Evolutionary conservation across 2,329 filamentous ascomycete genomes (phyloP).

Genomic region (Apiospora arundinis): DNA sequence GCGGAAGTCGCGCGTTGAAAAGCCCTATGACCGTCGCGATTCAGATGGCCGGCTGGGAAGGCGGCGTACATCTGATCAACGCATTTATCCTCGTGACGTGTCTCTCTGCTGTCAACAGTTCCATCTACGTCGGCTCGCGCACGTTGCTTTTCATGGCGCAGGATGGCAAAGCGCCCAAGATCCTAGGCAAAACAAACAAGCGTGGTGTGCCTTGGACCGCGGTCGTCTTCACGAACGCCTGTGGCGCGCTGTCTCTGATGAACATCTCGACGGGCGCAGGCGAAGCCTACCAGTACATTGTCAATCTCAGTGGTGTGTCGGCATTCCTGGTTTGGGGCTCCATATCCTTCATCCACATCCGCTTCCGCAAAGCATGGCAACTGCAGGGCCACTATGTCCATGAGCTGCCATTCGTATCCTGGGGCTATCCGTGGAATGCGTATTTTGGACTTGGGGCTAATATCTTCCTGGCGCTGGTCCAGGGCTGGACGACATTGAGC

Average conservation of each 20-base stretch:
- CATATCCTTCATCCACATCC: slow-evolving; percentile 74
- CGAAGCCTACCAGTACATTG: slow-evolving; percentile 71
- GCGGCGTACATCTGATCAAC: slow-evolving; percentile 78
- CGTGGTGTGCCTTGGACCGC: slow-evolving; percentile 66
- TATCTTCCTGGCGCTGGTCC: slow-evolving; percentile 64
- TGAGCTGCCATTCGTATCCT: slow-evolving; percentile 62
- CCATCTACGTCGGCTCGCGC: slow-evolving; percentile 78
- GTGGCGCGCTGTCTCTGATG: slow-evolving; percentile 77
- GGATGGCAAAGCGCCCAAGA: slow-evolving; percentile 71
- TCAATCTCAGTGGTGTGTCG: slow-evolving; percentile 72
- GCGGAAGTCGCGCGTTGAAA: slow-evolving; percentile 67
- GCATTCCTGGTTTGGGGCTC: slow-evolving; percentile 76
- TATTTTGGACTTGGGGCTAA: slow-evolving; percentile 66
- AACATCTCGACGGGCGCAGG: slow-evolving; percentile 72
- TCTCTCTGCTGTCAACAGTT: slow-evolving; percentile 74
- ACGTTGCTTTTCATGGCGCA: slow-evolving; percentile 80
- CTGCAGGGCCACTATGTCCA: slow-evolving; percentile 60
- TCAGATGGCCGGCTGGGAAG: slow-evolving; percentile 75
- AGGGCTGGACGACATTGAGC: slow-evolving; percentile 65
- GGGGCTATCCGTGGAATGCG: slow-evolving; percentile 63
- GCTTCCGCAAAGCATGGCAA: slow-evolving; percentile 70
- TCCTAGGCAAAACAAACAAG: slow-evolving; percentile 71
- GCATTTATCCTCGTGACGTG: slow-evolving; percentile 78
- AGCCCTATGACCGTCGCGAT: slow-evolving; percentile 78
- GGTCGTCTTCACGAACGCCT: slow-evolving; percentile 72